Evolutionary conservation across 2,329 filamentous ascomycete genomes (phyloP).

Genomic region (Penicillium crustosum): DNA sequence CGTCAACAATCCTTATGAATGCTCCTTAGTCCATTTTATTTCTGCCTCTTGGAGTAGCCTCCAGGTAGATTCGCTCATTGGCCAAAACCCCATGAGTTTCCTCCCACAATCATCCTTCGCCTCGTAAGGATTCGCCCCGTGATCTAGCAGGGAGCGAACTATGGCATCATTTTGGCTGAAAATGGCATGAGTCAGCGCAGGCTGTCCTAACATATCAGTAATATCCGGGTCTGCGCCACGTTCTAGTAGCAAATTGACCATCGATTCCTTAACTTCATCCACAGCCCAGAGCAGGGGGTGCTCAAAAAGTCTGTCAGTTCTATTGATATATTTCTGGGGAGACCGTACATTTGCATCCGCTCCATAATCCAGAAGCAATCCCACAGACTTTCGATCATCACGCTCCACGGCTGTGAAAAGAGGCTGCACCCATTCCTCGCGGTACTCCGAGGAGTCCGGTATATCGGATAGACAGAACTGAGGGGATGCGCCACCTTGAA

Average conservation of each 20-base stretch:
- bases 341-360: neutral
- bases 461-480: neutral
- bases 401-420: neutral
- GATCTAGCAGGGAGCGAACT: neutral
- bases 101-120: neutral
- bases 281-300: neutral
- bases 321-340: rapidly evolving
- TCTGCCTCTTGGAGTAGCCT: neutral
- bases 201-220: neutral
- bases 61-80: neutral
- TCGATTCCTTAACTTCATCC: neutral
- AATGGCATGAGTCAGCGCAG: neutral
- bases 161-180: neutral
- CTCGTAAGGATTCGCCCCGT: neutral
- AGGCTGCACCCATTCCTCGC: neutral
- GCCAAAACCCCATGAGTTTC: neutral
- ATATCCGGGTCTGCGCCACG: neutral
- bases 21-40: neutral
- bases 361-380: neutral
- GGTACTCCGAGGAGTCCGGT: too few relatives aligned
- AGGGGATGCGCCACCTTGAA: neutral
- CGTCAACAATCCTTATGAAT: neutral
- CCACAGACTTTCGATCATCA: rapidly evolving
- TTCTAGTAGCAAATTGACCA: neutral
- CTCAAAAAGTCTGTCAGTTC: neutral